Percentiles rank a stretch among this genome's conserved stretches.
These are phyloP conservation scores for Sporothrix schenckii DNA, from an alignment of 2,329 filamentous ascomycete species.

Conservation along the genomic window DNA sequence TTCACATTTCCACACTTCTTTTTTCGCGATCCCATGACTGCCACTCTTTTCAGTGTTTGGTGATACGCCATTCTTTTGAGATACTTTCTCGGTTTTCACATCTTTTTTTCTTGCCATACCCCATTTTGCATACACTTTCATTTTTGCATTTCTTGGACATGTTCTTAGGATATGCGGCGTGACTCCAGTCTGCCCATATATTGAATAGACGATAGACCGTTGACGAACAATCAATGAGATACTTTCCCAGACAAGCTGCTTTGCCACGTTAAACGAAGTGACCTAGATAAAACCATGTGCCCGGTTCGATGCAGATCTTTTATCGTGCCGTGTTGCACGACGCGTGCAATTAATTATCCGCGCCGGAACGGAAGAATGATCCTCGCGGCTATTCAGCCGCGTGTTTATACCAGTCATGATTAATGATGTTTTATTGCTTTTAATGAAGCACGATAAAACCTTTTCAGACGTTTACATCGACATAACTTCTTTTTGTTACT, in stretches of 20 bases:
- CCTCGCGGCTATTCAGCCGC: slow-evolving; percentile 1
- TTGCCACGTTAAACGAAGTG: not conserved
- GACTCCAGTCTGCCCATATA: slow-evolving; percentile 5
- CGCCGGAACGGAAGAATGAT: not conserved
- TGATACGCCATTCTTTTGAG: not conserved
- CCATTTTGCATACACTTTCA: slow-evolving; percentile 14
- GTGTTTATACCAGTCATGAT: not conserved
- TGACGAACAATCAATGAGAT: slow-evolving; percentile 18
- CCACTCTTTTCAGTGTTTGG: slow-evolving; percentile 14
- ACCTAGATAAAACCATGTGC: not conserved
- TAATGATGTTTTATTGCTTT: not conserved
- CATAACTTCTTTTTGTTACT: not conserved
- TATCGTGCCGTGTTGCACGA: slow-evolving; percentile 1
- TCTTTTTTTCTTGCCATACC: not conserved
- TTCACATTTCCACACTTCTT: slow-evolving; percentile 7
- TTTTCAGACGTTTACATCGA: not conserved
- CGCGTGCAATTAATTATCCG: not conserved
- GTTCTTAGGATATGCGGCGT: slow-evolving; percentile 3
- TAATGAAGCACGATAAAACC: not conserved
- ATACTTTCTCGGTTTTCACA: not conserved
- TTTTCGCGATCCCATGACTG: slow-evolving; percentile 5
- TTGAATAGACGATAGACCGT: slow-evolving; percentile 21
- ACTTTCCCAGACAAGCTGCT: not conserved
- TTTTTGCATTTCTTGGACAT: slow-evolving; percentile 12
- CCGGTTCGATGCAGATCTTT: slow-evolving; percentile 2